phyloP scores from a whole-genome alignment of 306 rosid genomes.

The Cucurbita maxima region DNA sequence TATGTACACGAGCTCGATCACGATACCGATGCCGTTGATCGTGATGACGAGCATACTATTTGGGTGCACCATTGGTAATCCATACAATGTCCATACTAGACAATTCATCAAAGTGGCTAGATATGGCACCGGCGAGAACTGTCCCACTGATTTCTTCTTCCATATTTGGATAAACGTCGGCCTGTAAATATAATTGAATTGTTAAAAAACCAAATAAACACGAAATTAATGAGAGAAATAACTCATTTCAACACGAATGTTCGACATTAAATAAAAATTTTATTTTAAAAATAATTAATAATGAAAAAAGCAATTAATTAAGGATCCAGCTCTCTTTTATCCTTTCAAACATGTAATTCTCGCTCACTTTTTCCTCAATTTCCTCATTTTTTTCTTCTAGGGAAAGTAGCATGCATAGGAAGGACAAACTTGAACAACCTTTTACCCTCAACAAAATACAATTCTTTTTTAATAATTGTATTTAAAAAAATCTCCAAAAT shows the following conservation, averaged over 20 bases:
- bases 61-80: constrained; percentile 65
- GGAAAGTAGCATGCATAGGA: no score
- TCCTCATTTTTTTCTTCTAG: no score
- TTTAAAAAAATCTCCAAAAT: no score
- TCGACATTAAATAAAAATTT: no score
- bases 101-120: constrained; percentile 74
- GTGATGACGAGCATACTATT: constrained; percentile 50
- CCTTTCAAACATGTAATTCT: no score
- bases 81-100: constrained; percentile 75
- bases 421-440: neutral
- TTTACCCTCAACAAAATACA: neutral
- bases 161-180: constrained; percentile 63
- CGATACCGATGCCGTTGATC: constrained; percentile 47
- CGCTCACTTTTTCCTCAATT: no score
- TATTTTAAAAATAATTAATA: no score
- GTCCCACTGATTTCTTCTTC: constrained; percentile 65
- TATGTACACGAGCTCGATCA: constrained; percentile 41
- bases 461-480: neutral
- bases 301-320: no score
- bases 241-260: no score
- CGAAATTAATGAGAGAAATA: no score
- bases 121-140: constrained; percentile 64
- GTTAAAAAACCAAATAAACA: no score
- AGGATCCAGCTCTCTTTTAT: no score
- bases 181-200: constrained; percentile 8